A percentile compares a stretch with the other conserved stretches of the same genome.
These are phyloP conservation scores for Saprolegnia diclina DNA, from an alignment of 352 stramenopile species.

Conservation along the genomic window DNA sequence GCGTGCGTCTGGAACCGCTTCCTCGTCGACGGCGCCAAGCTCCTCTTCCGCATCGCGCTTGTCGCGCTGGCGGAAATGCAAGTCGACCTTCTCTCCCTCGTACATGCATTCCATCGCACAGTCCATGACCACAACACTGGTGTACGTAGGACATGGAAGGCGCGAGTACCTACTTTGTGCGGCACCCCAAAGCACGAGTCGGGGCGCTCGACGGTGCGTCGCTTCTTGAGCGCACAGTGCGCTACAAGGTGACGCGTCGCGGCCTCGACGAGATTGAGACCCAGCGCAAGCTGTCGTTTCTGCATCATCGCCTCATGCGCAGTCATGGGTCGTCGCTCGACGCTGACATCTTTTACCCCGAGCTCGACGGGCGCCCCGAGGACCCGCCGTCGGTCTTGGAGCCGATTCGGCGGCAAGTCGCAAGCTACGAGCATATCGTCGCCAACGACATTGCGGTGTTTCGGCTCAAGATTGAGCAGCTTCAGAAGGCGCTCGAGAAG, in stretches of 20 bases:
- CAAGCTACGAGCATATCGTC: conserved; percentile 56
- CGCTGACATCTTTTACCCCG: conserved; percentile 63
- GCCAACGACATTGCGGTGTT: conserved; percentile 63
- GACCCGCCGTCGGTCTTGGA: conserved; percentile 43
- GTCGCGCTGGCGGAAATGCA: conserved; percentile 54
- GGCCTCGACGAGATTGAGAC: conserved; percentile 56
- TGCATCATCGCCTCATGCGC: not conserved
- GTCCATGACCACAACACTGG: not conserved
- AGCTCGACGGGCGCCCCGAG: conserved; percentile 38
- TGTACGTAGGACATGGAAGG: conserved; percentile 67
- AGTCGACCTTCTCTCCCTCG: conserved; percentile 51
- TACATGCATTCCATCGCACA: conserved; percentile 20
- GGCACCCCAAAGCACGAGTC: conserved; percentile 48
- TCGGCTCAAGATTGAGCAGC: conserved; percentile 69
- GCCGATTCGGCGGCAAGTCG: conserved; percentile 54
- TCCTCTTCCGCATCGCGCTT: conserved; percentile 62
- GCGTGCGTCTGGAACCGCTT: conserved; percentile 65
- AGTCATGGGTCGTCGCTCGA: conserved; percentile 34
- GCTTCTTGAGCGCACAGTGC: conserved; percentile 41
- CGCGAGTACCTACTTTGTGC: conserved; percentile 64
- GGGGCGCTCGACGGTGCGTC: conserved; percentile 36
- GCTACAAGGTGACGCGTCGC: conserved; percentile 61
- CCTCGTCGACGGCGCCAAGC: conserved; percentile 72
- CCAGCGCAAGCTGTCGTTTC: conserved; percentile 57
- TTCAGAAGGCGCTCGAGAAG: conserved; percentile 49